These are phyloP conservation scores for Podosphaera aphanis DNA, from an alignment of 2,329 filamentous ascomycete species.

Conservation along the genomic window DNA sequence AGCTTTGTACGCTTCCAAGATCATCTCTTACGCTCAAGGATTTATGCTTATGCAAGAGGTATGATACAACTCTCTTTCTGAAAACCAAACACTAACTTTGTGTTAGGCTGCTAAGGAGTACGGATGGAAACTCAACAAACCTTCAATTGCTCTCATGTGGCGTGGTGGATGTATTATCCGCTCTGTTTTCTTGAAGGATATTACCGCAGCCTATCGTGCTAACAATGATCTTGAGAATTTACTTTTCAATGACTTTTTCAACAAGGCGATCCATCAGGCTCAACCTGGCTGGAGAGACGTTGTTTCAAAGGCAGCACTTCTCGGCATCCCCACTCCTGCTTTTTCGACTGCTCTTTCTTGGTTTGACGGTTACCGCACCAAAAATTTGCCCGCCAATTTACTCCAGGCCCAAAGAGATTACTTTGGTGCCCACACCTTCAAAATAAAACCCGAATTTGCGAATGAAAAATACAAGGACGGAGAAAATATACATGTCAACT, in stretches of 20 bases:
- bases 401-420: constrained; percentile 98
- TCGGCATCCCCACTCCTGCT: constrained; percentile 86
- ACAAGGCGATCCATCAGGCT: constrained; percentile 92
- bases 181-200: constrained; percentile 99
- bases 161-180: constrained; percentile 98
- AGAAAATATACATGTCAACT: constrained; percentile 96
- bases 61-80: constrained; percentile 18
- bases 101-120: constrained; percentile 77
- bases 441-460: constrained; percentile 59
- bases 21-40: constrained; percentile 97
- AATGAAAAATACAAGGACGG: constrained; percentile 60
- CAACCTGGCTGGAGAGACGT: constrained; percentile 84
- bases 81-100: constrained; percentile 7
- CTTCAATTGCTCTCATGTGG: constrained; percentile 99
- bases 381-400: constrained; percentile 91
- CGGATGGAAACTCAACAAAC: constrained; percentile 98
- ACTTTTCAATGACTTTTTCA: constrained; percentile 98
- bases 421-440: constrained; percentile 89
- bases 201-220: constrained; percentile 86
- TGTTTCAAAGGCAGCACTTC: constrained; percentile 72
- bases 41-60: constrained; percentile 99
- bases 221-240: constrained; percentile 94
- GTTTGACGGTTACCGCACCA: constrained; percentile 96
- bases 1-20: constrained; percentile 97
- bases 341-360: constrained; percentile 95